These are phyloP conservation scores for Fagopyrum esculentum DNA, from an alignment of 148 eudicot genomes.

Conservation along the genomic window DNA sequence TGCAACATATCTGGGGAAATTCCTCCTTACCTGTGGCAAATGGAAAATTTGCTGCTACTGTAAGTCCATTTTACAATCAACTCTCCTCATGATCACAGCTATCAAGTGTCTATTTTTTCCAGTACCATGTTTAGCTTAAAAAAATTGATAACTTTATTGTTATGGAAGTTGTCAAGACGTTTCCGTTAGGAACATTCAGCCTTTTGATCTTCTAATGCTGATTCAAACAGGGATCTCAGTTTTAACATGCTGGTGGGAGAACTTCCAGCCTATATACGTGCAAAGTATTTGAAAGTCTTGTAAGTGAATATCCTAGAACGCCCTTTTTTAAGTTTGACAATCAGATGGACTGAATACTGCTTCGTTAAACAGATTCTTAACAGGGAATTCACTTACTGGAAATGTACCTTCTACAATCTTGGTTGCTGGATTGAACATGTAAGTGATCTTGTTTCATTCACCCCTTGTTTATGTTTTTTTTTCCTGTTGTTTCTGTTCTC, in stretches of 20 bases:
- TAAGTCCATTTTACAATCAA: constrained; percentile 29
- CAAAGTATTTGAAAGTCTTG: constrained; percentile 44
- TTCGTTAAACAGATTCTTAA: constrained; percentile 42
- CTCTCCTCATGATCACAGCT: not conserved
- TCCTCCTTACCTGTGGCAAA: constrained; percentile 48
- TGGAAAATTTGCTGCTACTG: constrained; percentile 38
- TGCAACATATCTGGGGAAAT: constrained; percentile 64
- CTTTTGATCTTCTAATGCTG: not conserved
- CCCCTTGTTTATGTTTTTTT: not conserved
- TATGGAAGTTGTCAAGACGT: not conserved
- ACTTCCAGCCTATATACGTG: constrained; percentile 37
- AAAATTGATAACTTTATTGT: not conserved
- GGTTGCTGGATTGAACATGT: constrained; percentile 60
- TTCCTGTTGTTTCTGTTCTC: not conserved
- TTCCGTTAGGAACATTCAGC: not conserved
- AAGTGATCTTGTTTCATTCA: constrained; percentile 21
- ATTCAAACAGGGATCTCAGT: constrained; percentile 55
- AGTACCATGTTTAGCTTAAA: not conserved
- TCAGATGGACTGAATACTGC: not conserved
- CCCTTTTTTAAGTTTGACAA: not conserved
- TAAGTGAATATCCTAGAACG: constrained; percentile 22
- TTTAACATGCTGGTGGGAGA: constrained; percentile 52
- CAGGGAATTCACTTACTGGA: constrained; percentile 58
- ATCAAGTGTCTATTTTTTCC: not conserved
- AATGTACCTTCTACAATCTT: constrained; percentile 48